These are phyloP conservation scores for Echeveria elegans DNA, from an alignment of 164 flowering plant species.

Conservation along the genomic window DNA sequence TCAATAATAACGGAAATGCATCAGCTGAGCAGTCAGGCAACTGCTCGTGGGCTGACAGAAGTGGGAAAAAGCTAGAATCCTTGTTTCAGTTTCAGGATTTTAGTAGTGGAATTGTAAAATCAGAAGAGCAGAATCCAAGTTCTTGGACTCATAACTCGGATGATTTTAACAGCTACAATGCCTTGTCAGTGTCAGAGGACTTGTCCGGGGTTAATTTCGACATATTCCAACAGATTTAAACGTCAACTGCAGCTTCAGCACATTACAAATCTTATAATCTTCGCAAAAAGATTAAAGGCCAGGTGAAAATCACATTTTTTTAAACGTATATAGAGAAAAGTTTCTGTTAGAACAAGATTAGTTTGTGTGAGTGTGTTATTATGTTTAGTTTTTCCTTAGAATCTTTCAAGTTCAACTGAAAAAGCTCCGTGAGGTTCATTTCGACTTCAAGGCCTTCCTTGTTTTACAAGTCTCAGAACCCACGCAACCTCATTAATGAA, in stretches of 20 bases:
- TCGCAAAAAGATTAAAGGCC: too few species aligned
- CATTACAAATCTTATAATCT: too few species aligned
- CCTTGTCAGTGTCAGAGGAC: slow-evolving; percentile 29
- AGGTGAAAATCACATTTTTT: too few species aligned
- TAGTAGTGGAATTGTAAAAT: slow-evolving; percentile 26
- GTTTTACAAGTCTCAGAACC: too few species aligned
- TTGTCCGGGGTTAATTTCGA: slow-evolving; percentile 33
- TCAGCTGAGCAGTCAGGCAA: neutral
- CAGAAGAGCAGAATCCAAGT: slow-evolving; percentile 30
- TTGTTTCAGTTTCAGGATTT: slow-evolving; percentile 29
- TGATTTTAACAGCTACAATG: slow-evolving; percentile 39
- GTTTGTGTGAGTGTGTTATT: too few species aligned
- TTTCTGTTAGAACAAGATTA: too few species aligned
- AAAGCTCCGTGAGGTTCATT: too few species aligned
- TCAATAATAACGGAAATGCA: slow-evolving; percentile 20
- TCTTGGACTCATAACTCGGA: slow-evolving; percentile 34
- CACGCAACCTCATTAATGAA: too few species aligned
- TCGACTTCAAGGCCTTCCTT: too few species aligned
- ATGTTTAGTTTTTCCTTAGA: too few species aligned
- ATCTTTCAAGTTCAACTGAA: too few species aligned
- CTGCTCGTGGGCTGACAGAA: slow-evolving; percentile 41
- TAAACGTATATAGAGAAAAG: too few species aligned
- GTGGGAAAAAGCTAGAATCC: slow-evolving; percentile 31
- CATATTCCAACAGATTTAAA: slow-evolving; percentile 37
- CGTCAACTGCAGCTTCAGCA: slow-evolving; percentile 1